A percentile compares a stretch with the other conserved stretches of the same genome.
These are phyloP conservation scores for Boletus barrowsii DNA, from an alignment of 768 basidiomycete species.

Conservation along the genomic window DNA sequence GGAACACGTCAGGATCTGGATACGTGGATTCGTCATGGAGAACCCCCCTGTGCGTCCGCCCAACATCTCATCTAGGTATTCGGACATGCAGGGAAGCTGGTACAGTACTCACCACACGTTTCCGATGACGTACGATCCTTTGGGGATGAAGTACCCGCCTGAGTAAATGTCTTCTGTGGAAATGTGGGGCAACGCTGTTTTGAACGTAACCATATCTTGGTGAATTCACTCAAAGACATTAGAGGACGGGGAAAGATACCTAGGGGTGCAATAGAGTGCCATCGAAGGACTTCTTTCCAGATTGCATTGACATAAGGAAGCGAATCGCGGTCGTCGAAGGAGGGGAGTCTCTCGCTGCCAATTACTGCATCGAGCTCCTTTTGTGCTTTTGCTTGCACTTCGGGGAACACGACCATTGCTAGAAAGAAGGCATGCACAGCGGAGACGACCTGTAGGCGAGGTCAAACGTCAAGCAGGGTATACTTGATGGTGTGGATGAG, in stretches of 20 bases:
- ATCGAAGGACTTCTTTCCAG: conserved; percentile 25
- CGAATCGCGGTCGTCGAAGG: conserved; percentile 15
- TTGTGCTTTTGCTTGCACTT: conserved; percentile 22
- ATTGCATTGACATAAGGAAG: conserved; percentile 29
- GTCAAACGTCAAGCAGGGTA: neutral
- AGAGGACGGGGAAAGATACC: conserved; percentile 9
- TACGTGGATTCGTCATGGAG: conserved; percentile 45
- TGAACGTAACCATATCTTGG: neutral
- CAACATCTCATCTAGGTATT: neutral
- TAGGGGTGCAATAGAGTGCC: conserved; percentile 16
- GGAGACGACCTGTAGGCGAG: conserved; percentile 11
- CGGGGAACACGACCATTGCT: conserved; percentile 24
- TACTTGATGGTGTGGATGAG: conserved; percentile 32
- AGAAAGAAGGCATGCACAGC: conserved; percentile 22
- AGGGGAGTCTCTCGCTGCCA: conserved; percentile 20
- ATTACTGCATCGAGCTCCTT: conserved; percentile 25
- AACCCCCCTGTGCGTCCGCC: conserved; percentile 41
- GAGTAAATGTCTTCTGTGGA: conserved; percentile 19
- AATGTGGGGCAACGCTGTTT: conserved; percentile 14
- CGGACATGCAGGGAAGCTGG: too few species aligned
- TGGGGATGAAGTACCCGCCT: conserved; percentile 16
- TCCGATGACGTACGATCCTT: conserved; percentile 22
- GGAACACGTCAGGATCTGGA: conserved; percentile 31
- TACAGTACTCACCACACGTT: conserved; percentile 23
- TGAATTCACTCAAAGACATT: conserved; percentile 2